Evolutionary conservation across 306 rosid species (phyloP), one percentile per base, ranked within the genome.

Genomic region (Sechiopsis laciniata): DNA sequence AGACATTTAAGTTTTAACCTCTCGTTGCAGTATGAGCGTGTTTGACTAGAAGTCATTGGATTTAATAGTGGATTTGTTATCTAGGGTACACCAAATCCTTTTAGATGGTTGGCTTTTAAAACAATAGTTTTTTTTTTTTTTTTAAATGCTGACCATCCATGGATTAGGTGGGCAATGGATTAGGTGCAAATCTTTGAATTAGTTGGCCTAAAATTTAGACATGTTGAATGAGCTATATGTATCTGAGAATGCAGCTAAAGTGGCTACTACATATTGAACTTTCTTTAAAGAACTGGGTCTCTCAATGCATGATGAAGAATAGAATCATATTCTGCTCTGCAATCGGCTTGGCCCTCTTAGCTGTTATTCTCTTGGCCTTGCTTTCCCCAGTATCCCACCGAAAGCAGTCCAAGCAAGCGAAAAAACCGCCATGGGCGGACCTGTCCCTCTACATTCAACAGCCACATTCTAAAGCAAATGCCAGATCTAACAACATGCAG

Each of bases 401-500:
- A 26, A 84, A 79, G 71, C 67, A 63, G 8, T 53, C 76, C 13
- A 37, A 37, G 16, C 77, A 19, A 22, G 68, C 54, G 61, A n/a
- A 83, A 46, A 83, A 75, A n/a, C 81, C 80, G 11, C 81, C 89
- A 1, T 82, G 87, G 91, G 73, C 88, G 48, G 94, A 80, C 80
- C 75, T 93, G 5, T 88, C 98, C 53, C 56, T 93, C 58, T 93
- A 90, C 87, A 82, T 93, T 64, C 97, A 90, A 82, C 88, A 86
- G 40, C 87, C 89, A 59, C 85, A 66, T 8, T 20, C 45, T 20
- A 35, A 60, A 37, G 21, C 72, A 75, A 55, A 20, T 45, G 55
- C 55, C 7, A 42, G 52, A 67, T 46, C 56, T 12, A 67, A 80
- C 45, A 76, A 81, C 17, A 75, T 78, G 19, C 85, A 79, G 5